Evolutionary conservation across 495 filamentous ascomycete genomes (phyloP), one percentile per base, ranked within the genome.

Genomic region (Penicillium manginii): DNA sequence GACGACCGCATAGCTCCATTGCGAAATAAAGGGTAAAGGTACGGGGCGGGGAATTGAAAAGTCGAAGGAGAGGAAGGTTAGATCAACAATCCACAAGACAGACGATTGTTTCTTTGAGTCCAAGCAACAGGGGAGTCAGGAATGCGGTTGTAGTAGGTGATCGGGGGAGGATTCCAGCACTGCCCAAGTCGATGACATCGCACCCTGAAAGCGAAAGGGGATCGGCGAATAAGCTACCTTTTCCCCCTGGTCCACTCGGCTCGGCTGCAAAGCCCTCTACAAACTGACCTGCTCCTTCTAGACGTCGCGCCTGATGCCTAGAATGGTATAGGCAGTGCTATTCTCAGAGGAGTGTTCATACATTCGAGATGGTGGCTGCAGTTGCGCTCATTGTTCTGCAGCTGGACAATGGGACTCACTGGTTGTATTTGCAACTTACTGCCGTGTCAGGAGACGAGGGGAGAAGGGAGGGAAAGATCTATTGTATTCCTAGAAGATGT

Each of bases 1-100:
- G 76, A 63, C 85, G 84, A 55, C 85, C 85, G 71, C 82, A 81
- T 45, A 81, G 69, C 66, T 73, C 73, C 80, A 83, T 81, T 49
- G 62, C 60, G 70, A 23, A 23, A 11, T 37, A 35, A 23, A 56
- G 43, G 54, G 52, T 42, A 43, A 23, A 33, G 23, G 32, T 9
- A 29, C 52, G 29, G 47, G 32, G 39, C 37, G 39, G 62, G 50
- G 47, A 54, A 55, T 40, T 45, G 58, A 55, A 62, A 60, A 59
- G 43, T 37, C 14, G 32, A 42, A 35, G 43, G 45, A 39, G 26
- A 35, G 14, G 15, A 32, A 48, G 45, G 45, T 33, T 22, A 8
- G 17, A 42, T 42, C 11, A 26, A 4, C 23, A 26, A 26, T 26
- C 23, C 1, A 26, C 4, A 5, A 26, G 23, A 26, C 3, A 26